These are phyloP conservation scores for Trypanosoma mega DNA, from an alignment of 208 protist genomes.

Conservation along the genomic window DNA sequence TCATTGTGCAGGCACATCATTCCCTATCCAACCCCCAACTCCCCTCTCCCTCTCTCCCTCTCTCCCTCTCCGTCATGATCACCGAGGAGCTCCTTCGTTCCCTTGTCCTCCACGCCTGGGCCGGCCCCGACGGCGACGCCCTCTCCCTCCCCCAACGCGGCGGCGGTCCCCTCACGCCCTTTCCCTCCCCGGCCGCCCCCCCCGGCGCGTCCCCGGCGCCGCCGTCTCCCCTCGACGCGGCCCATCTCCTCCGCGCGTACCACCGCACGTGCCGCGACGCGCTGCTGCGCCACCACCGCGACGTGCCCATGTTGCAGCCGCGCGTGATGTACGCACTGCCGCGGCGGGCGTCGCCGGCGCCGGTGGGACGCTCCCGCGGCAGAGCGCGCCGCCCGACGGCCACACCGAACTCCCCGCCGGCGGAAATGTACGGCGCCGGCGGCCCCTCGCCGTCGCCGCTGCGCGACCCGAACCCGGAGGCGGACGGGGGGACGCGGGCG, in stretches of 20 bases:
- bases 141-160: not conserved
- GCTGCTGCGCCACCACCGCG: conserved; percentile 27
- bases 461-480: conserved; percentile 1
- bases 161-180: not conserved
- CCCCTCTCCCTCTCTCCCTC: no score
- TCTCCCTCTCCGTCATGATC: no score
- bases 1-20: no score
- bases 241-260: conserved; percentile 28
- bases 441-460: conserved; percentile 8
- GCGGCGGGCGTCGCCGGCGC: conserved; percentile 13
- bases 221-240: conserved; percentile 28
- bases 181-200: not conserved
- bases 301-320: conserved; percentile 21
- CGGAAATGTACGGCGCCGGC: not conserved
- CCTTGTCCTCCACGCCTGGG: conserved; percentile 25
- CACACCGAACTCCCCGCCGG: not conserved
- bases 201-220: not conserved
- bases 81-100: conserved; percentile 22
- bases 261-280: conserved; percentile 23
- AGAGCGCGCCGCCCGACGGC: not conserved
- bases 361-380: conserved; percentile 10
- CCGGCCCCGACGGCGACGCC: not conserved
- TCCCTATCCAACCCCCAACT: no score
- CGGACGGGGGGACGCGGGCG: conserved; percentile 6
- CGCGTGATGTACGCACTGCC: conserved; percentile 16